phyloP scores from a whole-genome alignment of 2,329 filamentous ascomycete genomes.

The Exophiala phaeomuriformis region DNA sequence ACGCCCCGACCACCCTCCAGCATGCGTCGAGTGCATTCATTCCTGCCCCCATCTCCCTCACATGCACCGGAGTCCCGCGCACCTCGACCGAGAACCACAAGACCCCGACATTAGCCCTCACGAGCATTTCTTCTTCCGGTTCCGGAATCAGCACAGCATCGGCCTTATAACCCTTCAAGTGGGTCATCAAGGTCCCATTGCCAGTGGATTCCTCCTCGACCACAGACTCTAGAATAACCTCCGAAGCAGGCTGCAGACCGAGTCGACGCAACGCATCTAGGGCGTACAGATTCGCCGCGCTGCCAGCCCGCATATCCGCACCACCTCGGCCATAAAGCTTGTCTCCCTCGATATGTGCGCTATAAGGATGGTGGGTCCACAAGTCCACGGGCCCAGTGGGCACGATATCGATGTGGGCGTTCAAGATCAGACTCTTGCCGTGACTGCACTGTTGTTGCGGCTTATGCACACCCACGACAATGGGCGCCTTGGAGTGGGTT shows the following conservation, averaged over 20 bases:
- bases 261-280: constrained; percentile 13
- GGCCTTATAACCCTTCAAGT: constrained; percentile 23
- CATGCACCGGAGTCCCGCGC: constrained; percentile 17
- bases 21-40: constrained; percentile 21
- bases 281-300: constrained; percentile 14
- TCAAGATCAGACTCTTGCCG: constrained; percentile 21
- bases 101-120: constrained; percentile 21
- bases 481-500: constrained; percentile 15
- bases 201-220: constrained; percentile 22
- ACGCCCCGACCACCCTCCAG: constrained; percentile 17
- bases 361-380: constrained; percentile 20
- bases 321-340: constrained; percentile 18
- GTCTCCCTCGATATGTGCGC: constrained; percentile 17
- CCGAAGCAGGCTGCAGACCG: constrained; percentile 18
- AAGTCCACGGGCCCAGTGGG: constrained; percentile 18
- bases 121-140: constrained; percentile 18
- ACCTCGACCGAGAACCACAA: constrained; percentile 24
- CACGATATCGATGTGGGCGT: constrained; percentile 22
- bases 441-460: constrained; percentile 8
- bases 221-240: constrained; percentile 21
- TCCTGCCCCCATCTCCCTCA: constrained; percentile 18
- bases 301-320: constrained; percentile 18
- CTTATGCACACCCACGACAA: constrained; percentile 23
- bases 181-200: constrained; percentile 23
- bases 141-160: constrained; percentile 22